phyloP scores from a whole-genome alignment of 1,284 basidiomycete genomes.

The Malassezia pachydermatis region DNA sequence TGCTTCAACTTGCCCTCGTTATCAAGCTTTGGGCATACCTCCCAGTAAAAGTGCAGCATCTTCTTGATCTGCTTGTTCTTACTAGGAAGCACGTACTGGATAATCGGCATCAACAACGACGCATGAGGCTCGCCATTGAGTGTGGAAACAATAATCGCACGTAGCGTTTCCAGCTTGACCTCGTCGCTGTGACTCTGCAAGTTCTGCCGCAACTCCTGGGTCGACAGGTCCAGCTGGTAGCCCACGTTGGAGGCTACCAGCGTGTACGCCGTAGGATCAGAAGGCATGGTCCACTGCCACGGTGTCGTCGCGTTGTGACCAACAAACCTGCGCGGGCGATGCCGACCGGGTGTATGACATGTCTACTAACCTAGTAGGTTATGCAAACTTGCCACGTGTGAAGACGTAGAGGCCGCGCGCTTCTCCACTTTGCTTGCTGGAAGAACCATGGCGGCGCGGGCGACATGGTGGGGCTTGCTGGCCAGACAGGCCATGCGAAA shows the following conservation, averaged over 20 bases:
- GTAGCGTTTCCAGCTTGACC: conserved; percentile 90
- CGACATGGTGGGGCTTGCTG: neutral
- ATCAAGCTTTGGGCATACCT: conserved; percentile 96
- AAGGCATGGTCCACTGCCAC: conserved; percentile 12
- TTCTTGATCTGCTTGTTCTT: conserved; percentile 97
- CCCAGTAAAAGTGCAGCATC: conserved; percentile 95
- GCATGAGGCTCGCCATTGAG: conserved; percentile 91
- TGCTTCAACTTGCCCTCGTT: conserved; percentile 96
- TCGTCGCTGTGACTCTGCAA: conserved; percentile 96
- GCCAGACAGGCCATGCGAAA: too few species aligned
- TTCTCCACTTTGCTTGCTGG: neutral
- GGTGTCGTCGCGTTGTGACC: conserved; percentile 7
- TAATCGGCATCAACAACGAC: conserved; percentile 88
- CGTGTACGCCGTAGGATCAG: conserved; percentile 18
- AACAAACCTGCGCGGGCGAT: conserved; percentile 6
- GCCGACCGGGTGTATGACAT: neutral
- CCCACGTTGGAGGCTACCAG: conserved; percentile 16
- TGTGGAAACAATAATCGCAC: conserved; percentile 86
- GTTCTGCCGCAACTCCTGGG: conserved; percentile 65
- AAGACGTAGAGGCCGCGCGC: neutral
- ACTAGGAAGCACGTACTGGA: conserved; percentile 92
- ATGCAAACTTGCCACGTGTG: conserved; percentile 6
- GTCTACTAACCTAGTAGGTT: conserved; percentile 7
- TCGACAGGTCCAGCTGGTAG: conserved; percentile 22
- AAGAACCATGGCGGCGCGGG: neutral